Conservation (phyloP, 1,284 basidiomycete species). For the Rhizoctonia solani region DNA sequence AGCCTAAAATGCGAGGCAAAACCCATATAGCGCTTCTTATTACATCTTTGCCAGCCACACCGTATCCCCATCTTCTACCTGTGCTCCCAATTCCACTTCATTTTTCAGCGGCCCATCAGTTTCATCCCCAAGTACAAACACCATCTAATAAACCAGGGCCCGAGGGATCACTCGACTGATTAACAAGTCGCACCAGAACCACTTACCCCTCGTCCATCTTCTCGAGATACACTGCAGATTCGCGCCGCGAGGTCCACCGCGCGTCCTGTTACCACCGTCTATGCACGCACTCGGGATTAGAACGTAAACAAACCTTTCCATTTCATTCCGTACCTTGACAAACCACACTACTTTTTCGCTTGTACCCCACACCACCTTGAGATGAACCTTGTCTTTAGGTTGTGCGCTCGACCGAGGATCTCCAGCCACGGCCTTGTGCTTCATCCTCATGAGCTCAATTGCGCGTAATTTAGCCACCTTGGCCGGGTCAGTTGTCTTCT, state of each 20-base stretch:
- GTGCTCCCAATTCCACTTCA: slow-evolving; percentile 28
- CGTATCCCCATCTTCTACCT: slow-evolving; percentile 38
- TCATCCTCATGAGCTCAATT: slow-evolving; percentile 71
- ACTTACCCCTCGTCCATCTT: slow-evolving; percentile 38
- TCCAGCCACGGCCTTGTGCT: slow-evolving; percentile 64
- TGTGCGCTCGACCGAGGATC: slow-evolving; percentile 56
- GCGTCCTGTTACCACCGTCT: slow-evolving; percentile 48
- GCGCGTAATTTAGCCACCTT: slow-evolving; percentile 60
- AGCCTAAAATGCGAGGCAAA: neutral
- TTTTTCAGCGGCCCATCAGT: slow-evolving; percentile 29
- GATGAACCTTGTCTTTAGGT: slow-evolving; percentile 60
- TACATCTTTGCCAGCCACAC: slow-evolving; percentile 29
- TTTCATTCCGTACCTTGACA: slow-evolving; percentile 57
- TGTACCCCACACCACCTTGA: slow-evolving; percentile 50
- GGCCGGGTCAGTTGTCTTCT: slow-evolving; percentile 54
- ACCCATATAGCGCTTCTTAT: slow-evolving; percentile 7
- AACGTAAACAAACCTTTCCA: neutral
- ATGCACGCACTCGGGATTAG: neutral
- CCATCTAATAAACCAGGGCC: slow-evolving; percentile 17
- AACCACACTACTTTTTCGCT: slow-evolving; percentile 64
- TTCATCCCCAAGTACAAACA: slow-evolving; percentile 31
- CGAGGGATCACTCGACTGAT: neutral
- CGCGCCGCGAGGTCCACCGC: slow-evolving; percentile 49
- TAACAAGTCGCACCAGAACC: slow-evolving; percentile 3
- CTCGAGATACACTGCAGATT: slow-evolving; percentile 42